A percentile compares a stretch with the other conserved stretches of the same genome.
Evolutionary conservation across 2,329 filamentous ascomycete genomes (phyloP).

Genomic region (Fusarium buxicola): DNA sequence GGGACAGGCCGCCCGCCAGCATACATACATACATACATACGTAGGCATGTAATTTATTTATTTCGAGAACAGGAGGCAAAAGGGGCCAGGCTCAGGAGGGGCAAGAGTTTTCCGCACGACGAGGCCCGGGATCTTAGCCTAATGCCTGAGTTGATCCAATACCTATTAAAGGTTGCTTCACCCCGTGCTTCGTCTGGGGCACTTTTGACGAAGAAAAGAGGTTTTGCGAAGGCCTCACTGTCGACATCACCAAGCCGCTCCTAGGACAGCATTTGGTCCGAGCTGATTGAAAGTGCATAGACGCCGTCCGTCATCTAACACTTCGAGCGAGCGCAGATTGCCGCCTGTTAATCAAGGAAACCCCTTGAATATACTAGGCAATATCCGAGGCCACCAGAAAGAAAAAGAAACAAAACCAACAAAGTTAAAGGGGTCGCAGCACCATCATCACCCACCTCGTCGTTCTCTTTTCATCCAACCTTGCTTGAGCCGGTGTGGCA

Average conservation of each 20-base stretch:
- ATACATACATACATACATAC: constrained; percentile 12
- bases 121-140: not conserved
- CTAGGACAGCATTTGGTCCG: not conserved
- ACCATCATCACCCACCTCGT: not conserved
- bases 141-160: not conserved
- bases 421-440: constrained; percentile 19
- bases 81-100: not conserved
- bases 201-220: not conserved
- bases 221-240: not conserved
- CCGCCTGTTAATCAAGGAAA: constrained; percentile 32
- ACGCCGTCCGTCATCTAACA: constrained; percentile 24
- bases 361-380: constrained; percentile 15
- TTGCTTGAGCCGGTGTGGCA: constrained; percentile 3
- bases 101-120: constrained; percentile 23
- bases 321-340: constrained; percentile 39
- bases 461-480: constrained; percentile 1
- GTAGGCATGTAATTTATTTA: constrained; percentile 9
- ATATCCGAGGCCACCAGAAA: constrained; percentile 22
- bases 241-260: constrained; percentile 13
- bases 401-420: constrained; percentile 17
- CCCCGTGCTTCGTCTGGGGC: constrained; percentile 8
- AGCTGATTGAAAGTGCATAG: constrained; percentile 5
- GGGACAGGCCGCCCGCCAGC: constrained; percentile 7
- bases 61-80: not conserved
- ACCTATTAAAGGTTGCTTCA: constrained; percentile 31